These are phyloP conservation scores for Aureobasidium pullulans DNA, from an alignment of 2,329 filamentous ascomycete genomes.

Conservation along the genomic window DNA sequence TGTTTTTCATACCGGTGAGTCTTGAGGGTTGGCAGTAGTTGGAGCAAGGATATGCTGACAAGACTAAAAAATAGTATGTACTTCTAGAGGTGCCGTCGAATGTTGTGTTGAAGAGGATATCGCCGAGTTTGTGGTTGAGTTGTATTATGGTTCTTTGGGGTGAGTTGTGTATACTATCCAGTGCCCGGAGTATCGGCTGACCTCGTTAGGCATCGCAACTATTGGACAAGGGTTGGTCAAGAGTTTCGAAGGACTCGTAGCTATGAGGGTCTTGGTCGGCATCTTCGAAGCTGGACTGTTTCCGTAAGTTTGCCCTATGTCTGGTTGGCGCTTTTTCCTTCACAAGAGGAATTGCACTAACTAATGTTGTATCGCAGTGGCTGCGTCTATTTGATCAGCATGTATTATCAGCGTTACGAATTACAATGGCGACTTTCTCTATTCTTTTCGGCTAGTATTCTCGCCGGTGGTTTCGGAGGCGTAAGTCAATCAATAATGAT, in stretches of 20 bases:
- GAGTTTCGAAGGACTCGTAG: slow-evolving; percentile 26
- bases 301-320: slow-evolving; percentile 22
- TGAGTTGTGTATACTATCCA: background rate
- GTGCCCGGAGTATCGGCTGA: background rate
- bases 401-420: slow-evolving; percentile 37
- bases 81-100: slow-evolving; percentile 27
- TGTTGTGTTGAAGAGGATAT: slow-evolving; percentile 29
- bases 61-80: slow-evolving; percentile 16
- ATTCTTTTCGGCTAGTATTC: slow-evolving; percentile 24
- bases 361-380: slow-evolving; percentile 19
- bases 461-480: slow-evolving; percentile 18
- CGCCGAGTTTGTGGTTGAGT: slow-evolving; percentile 27
- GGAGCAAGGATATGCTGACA: background rate
- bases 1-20: slow-evolving; percentile 27
- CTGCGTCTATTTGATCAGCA: slow-evolving; percentile 29
- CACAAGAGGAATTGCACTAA: background rate
- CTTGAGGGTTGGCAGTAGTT: background rate
- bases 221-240: slow-evolving; percentile 29
- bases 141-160: slow-evolving; percentile 33
- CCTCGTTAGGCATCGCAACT: slow-evolving; percentile 25
- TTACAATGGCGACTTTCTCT: slow-evolving; percentile 22
- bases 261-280: slow-evolving; percentile 28
- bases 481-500: background rate
- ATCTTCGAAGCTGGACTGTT: slow-evolving; percentile 32
- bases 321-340: too few species aligned